phyloP scores from a whole-genome alignment of 139 green algal species.

The Spirogloea muscicola region DNA sequence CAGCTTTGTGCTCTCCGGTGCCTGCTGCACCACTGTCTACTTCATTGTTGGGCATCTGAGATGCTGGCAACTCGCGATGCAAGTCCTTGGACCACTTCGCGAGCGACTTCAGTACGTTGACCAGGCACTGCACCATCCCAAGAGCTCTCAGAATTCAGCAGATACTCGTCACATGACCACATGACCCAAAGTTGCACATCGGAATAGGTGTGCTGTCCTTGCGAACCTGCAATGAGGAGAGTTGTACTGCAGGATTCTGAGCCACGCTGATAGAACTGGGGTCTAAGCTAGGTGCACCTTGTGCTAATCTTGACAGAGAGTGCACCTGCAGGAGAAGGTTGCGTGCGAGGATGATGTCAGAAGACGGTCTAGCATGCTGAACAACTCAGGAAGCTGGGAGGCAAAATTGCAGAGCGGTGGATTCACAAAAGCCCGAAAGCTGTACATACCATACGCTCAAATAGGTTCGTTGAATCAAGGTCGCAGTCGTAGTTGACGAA shows the following conservation, averaged over 20 bases:
- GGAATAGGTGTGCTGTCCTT: no score
- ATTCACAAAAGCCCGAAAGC: no score
- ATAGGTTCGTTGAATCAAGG: slow-evolving; percentile 79
- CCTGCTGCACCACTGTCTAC: not conserved
- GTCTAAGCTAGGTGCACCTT: slow-evolving; percentile 10
- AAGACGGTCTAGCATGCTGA: no score
- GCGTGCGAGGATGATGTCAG: no score
- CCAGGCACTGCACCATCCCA: slow-evolving; percentile 57
- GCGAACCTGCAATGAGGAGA: slow-evolving; percentile 29
- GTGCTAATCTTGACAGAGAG: slow-evolving; percentile 14
- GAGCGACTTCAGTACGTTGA: slow-evolving; percentile 33
- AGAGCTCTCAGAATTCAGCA: no score
- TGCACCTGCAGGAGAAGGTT: no score
- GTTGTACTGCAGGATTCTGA: slow-evolving; percentile 14
- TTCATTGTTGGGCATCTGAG: no score
- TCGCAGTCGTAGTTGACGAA: slow-evolving; percentile 98
- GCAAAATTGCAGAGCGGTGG: no score
- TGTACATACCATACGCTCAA: slow-evolving; percentile 68
- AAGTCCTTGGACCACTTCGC: slow-evolving; percentile 31
- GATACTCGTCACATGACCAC: no score
- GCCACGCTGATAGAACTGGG: not conserved
- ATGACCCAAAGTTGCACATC: no score
- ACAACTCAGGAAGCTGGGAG: no score
- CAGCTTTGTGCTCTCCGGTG: not conserved
- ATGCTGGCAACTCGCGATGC: no score